A percentile compares a stretch with the other conserved stretches of the same genome.
Evolutionary conservation across 2,329 filamentous ascomycete genomes (phyloP).

Genomic region (Cladosporium sp.): DNA sequence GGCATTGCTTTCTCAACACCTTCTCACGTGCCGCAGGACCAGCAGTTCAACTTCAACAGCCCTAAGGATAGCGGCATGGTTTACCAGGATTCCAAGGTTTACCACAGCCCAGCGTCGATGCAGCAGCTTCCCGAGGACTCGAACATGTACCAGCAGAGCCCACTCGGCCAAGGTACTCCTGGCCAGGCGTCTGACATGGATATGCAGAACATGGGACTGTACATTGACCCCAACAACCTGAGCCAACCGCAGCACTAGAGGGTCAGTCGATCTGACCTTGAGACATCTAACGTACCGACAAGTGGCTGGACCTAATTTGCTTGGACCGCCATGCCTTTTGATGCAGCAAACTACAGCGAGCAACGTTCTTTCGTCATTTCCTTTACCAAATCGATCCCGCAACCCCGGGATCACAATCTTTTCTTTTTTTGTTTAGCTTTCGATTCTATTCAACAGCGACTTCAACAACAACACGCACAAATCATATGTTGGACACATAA

Average conservation of each 20-base stretch:
- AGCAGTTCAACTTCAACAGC: slow-evolving; percentile 28
- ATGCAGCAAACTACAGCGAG: slow-evolving; percentile 6
- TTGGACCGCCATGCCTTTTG: slow-evolving; percentile 5
- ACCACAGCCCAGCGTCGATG: slow-evolving; percentile 35
- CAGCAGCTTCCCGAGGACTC: slow-evolving; percentile 31
- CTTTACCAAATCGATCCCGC: slow-evolving; percentile 1
- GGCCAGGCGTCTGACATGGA: slow-evolving; percentile 29
- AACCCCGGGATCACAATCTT: neutral
- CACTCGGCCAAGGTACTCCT: slow-evolving; percentile 35
- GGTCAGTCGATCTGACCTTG: slow-evolving; percentile 8
- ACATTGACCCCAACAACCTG: slow-evolving; percentile 40
- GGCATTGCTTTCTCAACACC: slow-evolving; percentile 35
- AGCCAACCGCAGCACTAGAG: slow-evolving; percentile 20
- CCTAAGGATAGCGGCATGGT: slow-evolving; percentile 34
- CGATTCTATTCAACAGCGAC: slow-evolving; percentile 5
- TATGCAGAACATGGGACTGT: slow-evolving; percentile 45
- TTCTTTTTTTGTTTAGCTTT: neutral
- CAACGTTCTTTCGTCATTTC: slow-evolving; percentile 11
- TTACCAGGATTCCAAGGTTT: slow-evolving; percentile 41
- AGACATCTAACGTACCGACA: slow-evolving; percentile 2
- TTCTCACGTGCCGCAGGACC: slow-evolving; percentile 28
- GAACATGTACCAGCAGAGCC: slow-evolving; percentile 30
- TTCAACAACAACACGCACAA: slow-evolving; percentile 8
- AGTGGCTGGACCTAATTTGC: neutral
- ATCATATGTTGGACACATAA: slow-evolving; percentile 13